Evolutionary conservation across 148 eudicot species (phyloP).

Genomic region (Rheum nobile): DNA sequence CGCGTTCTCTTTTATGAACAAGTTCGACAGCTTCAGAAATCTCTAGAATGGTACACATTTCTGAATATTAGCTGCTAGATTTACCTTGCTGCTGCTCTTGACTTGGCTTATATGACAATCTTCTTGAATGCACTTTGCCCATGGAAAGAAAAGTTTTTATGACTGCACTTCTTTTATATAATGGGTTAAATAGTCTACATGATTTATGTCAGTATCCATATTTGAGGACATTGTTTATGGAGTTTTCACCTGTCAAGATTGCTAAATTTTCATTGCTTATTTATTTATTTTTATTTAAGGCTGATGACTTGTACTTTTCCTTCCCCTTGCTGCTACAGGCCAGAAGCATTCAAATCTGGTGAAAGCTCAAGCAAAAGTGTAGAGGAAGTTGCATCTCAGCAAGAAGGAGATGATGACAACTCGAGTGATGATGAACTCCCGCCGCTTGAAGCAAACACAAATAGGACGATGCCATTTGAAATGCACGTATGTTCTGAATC

Average conservation of each 20-base stretch:
- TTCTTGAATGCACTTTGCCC: too few species aligned
- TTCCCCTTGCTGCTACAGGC: constrained; percentile 51
- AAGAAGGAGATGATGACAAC: constrained; percentile 26
- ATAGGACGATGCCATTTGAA: constrained; percentile 38
- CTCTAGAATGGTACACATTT: constrained; percentile 55
- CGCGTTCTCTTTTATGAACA: constrained; percentile 87
- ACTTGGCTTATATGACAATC: background rate
- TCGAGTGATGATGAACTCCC: constrained; percentile 66
- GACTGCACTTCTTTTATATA: too few species aligned
- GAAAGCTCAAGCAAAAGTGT: constrained; percentile 17
- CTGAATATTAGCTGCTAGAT: background rate
- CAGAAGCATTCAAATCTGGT: constrained; percentile 49
- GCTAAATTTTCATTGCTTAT: too few species aligned
- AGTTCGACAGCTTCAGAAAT: constrained; percentile 61
- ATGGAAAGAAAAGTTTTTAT: too few species aligned
- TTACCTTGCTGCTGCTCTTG: background rate
- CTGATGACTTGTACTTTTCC: background rate
- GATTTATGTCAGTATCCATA: too few species aligned
- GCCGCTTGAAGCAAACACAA: constrained; percentile 71
- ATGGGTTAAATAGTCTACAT: too few species aligned
- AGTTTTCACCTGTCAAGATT: too few species aligned
- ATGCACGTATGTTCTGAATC: constrained; percentile 28
- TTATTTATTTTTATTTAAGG: too few species aligned
- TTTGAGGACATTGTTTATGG: too few species aligned
- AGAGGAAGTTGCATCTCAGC: constrained; percentile 13